A percentile compares a stretch with the other conserved stretches of the same genome.
Conservation (phyloP, 805 yeast species). For the Ascoidea asiatica region DNA sequence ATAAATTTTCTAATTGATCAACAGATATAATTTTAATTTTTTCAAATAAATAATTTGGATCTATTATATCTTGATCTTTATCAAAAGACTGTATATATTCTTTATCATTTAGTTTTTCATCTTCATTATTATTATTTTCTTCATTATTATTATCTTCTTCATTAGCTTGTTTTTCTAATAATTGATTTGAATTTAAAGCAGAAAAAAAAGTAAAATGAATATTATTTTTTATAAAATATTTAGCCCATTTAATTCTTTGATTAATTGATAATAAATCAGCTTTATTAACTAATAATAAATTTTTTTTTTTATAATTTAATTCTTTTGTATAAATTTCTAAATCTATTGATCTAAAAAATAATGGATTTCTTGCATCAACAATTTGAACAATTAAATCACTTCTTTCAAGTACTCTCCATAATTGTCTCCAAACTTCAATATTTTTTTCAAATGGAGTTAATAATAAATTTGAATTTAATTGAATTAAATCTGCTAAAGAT, state of each 20-base stretch:
- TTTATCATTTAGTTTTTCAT: slow-evolving; percentile 14
- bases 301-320: slow-evolving; percentile 59
- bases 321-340: slow-evolving; percentile 74
- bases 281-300: slow-evolving; percentile 78
- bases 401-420: slow-evolving; percentile 96
- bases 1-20: slow-evolving; percentile 73
- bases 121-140: slow-evolving; percentile 11
- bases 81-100: slow-evolving; percentile 11
- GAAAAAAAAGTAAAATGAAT: slow-evolving; percentile 86
- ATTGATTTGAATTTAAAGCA: slow-evolving; percentile 73
- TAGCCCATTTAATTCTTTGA: slow-evolving; percentile 83
- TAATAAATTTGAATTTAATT: slow-evolving; percentile 61
- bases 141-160: slow-evolving; percentile 20
- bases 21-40: slow-evolving; percentile 63
- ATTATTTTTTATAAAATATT: slow-evolving; percentile 52
- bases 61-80: slow-evolving; percentile 9
- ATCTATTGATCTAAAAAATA: slow-evolving; percentile 80
- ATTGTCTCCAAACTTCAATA: slow-evolving; percentile 94
- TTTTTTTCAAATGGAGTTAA: slow-evolving; percentile 96
- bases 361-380: slow-evolving; percentile 94
- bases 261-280: slow-evolving; percentile 72
- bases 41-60: slow-evolving; percentile 15
- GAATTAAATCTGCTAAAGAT: slow-evolving; percentile 72
- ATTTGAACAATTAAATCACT: slow-evolving; percentile 91
- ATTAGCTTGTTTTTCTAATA: slow-evolving; percentile 48